These are phyloP conservation scores for Mortierella sp. DNA, from an alignment of 371 early-diverging fungal genomes.

Conservation along the genomic window DNA sequence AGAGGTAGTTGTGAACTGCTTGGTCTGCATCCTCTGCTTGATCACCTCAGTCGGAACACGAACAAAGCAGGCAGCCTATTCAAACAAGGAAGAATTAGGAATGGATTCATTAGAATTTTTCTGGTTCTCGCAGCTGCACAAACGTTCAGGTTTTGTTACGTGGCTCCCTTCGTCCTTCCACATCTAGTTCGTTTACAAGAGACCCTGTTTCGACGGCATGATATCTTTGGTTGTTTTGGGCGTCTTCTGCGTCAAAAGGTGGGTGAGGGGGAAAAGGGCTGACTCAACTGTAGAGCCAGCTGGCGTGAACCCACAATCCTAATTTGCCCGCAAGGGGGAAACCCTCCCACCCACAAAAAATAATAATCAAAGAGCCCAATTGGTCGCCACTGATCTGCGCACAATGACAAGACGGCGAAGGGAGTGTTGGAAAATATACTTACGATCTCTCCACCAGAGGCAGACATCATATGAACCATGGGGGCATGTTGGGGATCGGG, in stretches of 20 bases:
- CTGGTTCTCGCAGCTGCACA: too few relatives aligned
- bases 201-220: not conserved
- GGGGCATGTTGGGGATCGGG: constrained; percentile 68
- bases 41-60: constrained; percentile 97
- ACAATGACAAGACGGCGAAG: not conserved
- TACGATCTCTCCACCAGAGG: constrained; percentile 94
- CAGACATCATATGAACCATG: constrained; percentile 89
- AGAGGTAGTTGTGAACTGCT: constrained; percentile 77
- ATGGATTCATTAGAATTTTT: not conserved
- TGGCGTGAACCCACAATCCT: not conserved
- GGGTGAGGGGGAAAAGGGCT: not conserved
- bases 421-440: constrained; percentile 22
- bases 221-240: not conserved
- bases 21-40: constrained; percentile 96
- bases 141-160: not conserved
- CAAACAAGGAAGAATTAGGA: constrained; percentile 13
- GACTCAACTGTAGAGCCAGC: constrained; percentile 6
- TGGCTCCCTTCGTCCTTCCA: not conserved
- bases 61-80: constrained; percentile 89
- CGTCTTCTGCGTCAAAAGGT: not conserved
- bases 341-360: constrained; percentile 1
- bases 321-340: constrained; percentile 12
- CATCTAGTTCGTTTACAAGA: not conserved
- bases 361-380: constrained; percentile 4
- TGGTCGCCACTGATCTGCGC: constrained; percentile 12